phyloP scores from a whole-genome alignment of 2,329 filamentous ascomycete species.

The Aspergillus pseudoviridinutans region DNA sequence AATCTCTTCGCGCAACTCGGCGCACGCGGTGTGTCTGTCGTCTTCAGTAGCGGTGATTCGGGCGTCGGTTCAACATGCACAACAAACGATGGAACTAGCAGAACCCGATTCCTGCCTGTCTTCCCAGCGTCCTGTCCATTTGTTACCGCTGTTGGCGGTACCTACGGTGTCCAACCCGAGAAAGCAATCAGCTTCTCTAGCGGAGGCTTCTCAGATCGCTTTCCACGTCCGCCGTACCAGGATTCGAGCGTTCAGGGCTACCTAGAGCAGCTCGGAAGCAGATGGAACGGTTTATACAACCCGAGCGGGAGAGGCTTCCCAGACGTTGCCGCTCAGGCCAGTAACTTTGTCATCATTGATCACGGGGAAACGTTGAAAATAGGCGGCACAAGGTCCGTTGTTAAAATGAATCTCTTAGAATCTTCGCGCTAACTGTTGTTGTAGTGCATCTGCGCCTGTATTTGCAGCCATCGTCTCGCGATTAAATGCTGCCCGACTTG shows the following conservation, averaged over 20 bases:
- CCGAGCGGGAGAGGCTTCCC: slow-evolving; percentile 56
- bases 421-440: not conserved
- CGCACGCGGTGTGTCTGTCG: slow-evolving; percentile 62
- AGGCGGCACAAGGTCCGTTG: slow-evolving; percentile 45
- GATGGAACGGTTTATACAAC: slow-evolving; percentile 47
- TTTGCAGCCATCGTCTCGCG: slow-evolving; percentile 61
- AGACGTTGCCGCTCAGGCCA: slow-evolving; percentile 58
- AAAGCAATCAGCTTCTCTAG: slow-evolving; percentile 51
- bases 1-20: slow-evolving; percentile 61
- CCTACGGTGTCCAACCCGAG: slow-evolving; percentile 51
- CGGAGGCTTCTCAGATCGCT: slow-evolving; percentile 46
- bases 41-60: slow-evolving; percentile 61
- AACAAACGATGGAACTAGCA: slow-evolving; percentile 53
- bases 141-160: slow-evolving; percentile 61
- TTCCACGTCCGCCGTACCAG: slow-evolving; percentile 49
- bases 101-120: slow-evolving; percentile 49
- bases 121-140: slow-evolving; percentile 60
- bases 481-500: slow-evolving; percentile 60
- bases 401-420: not conserved
- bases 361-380: slow-evolving; percentile 35
- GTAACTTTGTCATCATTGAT: slow-evolving; percentile 39
- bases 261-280: slow-evolving; percentile 37
- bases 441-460: slow-evolving; percentile 56
- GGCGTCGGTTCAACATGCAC: slow-evolving; percentile 55
- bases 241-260: slow-evolving; percentile 43